These are phyloP conservation scores for Phytophthora hibernalis DNA, from an alignment of 352 stramenopile species.

Conservation along the genomic window DNA sequence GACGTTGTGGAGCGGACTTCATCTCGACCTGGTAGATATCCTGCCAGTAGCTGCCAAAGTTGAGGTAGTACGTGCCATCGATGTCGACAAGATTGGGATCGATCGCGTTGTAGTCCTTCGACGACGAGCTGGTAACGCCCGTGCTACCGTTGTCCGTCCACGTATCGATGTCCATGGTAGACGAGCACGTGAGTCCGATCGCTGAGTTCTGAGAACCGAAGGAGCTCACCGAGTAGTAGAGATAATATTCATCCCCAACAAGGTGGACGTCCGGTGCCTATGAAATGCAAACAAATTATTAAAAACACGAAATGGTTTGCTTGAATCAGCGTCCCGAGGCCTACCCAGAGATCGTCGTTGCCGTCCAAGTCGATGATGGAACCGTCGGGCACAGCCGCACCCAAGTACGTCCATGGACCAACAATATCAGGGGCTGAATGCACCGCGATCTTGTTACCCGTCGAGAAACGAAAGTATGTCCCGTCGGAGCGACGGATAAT, in stretches of 20 bases:
- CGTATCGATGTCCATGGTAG: constrained; percentile 45
- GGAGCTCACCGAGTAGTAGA: constrained; percentile 61
- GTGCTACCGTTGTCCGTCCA: constrained; percentile 47
- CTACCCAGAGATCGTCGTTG: constrained; percentile 56
- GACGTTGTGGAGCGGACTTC: constrained; percentile 21
- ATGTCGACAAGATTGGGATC: constrained; percentile 47
- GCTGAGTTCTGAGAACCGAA: constrained; percentile 49
- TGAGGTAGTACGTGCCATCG: constrained; percentile 43
- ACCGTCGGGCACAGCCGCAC: constrained; percentile 42
- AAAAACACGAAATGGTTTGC: background rate
- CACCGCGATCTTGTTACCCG: constrained; percentile 54
- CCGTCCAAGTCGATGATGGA: constrained; percentile 58
- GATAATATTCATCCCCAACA: constrained; percentile 54
- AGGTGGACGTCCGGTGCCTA: constrained; percentile 48
- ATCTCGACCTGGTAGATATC: constrained; percentile 36
- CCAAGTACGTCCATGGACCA: constrained; percentile 56
- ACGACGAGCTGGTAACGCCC: constrained; percentile 32
- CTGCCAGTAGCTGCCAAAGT: constrained; percentile 50
- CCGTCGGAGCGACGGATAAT: constrained; percentile 56
- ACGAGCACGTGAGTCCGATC: constrained; percentile 46
- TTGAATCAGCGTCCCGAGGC: background rate
- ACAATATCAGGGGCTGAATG: constrained; percentile 51
- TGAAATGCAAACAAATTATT: background rate
- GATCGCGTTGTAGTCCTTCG: constrained; percentile 53
- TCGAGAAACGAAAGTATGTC: constrained; percentile 67